Conservation (phyloP, 352 stramenopile genomes). For the Phytophthora ohioensis region DNA sequence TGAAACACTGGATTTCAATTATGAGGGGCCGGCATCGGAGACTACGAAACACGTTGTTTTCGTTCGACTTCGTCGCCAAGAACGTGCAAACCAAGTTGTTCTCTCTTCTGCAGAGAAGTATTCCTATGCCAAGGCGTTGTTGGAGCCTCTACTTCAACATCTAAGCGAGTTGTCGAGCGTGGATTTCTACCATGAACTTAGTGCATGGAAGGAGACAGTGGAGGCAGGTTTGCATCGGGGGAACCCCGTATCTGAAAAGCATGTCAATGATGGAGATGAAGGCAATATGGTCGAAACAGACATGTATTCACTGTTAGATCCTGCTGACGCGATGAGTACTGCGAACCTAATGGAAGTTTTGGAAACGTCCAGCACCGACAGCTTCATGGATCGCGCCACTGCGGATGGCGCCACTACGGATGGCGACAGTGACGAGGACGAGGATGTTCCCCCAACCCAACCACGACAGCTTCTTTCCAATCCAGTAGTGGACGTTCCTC, state of each 20-base stretch:
- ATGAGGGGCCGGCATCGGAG: no score
- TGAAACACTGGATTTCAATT: no score
- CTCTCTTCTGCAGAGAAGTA: conserved; percentile 15
- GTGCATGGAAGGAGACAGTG: conserved; percentile 15
- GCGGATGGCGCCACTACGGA: not conserved
- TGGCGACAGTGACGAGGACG: not conserved
- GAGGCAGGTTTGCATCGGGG: not conserved
- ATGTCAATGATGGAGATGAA: not conserved
- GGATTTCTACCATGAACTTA: conserved; percentile 11
- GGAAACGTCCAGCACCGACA: not conserved
- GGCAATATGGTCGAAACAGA: not conserved
- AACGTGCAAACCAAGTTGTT: conserved; percentile 18
- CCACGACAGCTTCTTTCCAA: not conserved
- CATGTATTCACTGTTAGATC: not conserved
- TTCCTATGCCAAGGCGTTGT: conserved; percentile 4
- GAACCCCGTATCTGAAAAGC: not conserved
- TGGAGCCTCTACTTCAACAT: conserved; percentile 10
- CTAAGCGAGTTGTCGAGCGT: conserved; percentile 9
- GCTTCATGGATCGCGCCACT: not conserved
- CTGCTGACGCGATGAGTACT: conserved; percentile 10
- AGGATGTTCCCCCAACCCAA: not conserved
- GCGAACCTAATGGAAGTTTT: conserved; percentile 3
- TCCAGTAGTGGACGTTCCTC: no score
- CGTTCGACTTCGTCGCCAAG: conserved; percentile 8
- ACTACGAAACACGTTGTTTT: conserved; percentile 11